Evolutionary conservation across 306 rosid species (phyloP), one percentile per base, ranked within the genome.

Genomic region (Trifolium repens): DNA sequence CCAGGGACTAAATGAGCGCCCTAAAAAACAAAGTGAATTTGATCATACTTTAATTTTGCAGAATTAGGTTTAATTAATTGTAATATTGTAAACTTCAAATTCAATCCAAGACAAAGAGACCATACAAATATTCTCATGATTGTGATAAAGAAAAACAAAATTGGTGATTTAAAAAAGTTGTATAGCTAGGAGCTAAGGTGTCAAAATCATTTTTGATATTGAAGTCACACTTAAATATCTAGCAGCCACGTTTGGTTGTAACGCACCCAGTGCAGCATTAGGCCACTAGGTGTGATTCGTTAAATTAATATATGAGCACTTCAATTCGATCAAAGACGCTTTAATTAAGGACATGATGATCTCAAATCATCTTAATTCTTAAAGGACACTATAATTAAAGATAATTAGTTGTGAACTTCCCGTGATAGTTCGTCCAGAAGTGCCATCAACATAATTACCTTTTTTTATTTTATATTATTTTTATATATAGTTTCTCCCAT

Each of bases 241-340:
- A 82, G 78, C 83, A 64, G 79, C 73, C 77, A 40, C 16, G 78
- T 85, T 85, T 69, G 87, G 86, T 46, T 86, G 91, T 73, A 85
- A 83, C 83, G 90, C 91, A 89, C 75, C 40, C 10, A 73, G 26
- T 71, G 2, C 11, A 44, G 14, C 8, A 39, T 39, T 37, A 16
- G 2, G 44, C 65, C 64, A 73, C 83, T 73, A 35, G 54, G 44
- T 37, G 40, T 32, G 74, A 24, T 32, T 47, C 37, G 14, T 80
- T 44, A 13, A 15, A 15, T 73, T 26, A 66, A 58, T 24, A 26
- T 55, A 52, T 19, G 30, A 67, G 58, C 42, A 37, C 44, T 50
- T 50, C 19, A 50, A 50, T 14, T 50, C 19, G 22, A 5, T 47
- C 6, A 47, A 4, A 4, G 64, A 58, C 16, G 4, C 37, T 24